Percentiles rank a stretch among this genome's conserved stretches.
These are phyloP conservation scores for Fusarium concolor DNA, from an alignment of 2,329 filamentous ascomycete species.

Conservation along the genomic window DNA sequence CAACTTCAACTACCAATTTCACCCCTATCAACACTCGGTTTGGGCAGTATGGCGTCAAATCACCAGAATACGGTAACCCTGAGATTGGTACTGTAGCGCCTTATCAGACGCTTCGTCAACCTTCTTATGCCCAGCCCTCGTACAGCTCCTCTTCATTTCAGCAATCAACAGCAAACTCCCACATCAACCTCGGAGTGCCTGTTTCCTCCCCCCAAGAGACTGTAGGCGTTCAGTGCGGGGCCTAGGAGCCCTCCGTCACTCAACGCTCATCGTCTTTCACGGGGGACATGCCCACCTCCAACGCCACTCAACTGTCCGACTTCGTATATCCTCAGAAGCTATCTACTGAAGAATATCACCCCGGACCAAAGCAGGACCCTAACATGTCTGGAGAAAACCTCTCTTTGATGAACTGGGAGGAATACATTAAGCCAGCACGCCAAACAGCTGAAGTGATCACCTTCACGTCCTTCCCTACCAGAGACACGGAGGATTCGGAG, in stretches of 20 bases:
- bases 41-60: not conserved
- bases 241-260: conserved; percentile 23
- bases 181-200: not conserved
- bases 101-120: not conserved
- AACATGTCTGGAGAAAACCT: not conserved
- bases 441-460: not conserved
- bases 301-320: not conserved
- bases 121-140: not conserved
- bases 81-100: not conserved
- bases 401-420: not conserved
- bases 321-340: not conserved
- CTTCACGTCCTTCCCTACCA: not conserved
- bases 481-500: not conserved
- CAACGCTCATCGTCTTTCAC: not conserved
- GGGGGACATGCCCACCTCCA: not conserved
- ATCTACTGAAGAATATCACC: not conserved
- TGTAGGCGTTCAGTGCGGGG: conserved; percentile 3
- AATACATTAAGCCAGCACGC: conserved; percentile 9
- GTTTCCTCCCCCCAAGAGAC: not conserved
- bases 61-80: not conserved
- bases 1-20: conserved; percentile 6
- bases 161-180: not conserved
- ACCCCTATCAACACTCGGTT: conserved; percentile 10
- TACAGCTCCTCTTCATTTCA: not conserved
- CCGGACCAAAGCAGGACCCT: not conserved